Conservation (phyloP, 495 filamentous ascomycete genomes). For the Haplographium delicatum region DNA sequence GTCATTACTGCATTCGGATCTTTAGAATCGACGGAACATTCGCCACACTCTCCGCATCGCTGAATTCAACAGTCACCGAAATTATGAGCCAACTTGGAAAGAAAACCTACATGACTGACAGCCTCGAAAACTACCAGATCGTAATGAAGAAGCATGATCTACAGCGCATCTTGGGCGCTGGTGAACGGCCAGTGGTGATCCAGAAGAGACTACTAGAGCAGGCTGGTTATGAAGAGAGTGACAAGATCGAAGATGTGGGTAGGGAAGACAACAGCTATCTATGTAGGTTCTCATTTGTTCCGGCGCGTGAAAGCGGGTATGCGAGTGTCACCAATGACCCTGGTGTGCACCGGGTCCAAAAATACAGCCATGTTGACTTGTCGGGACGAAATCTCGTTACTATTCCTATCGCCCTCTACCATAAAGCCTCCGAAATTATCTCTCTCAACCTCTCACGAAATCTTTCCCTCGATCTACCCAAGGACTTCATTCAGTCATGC, state of each 20-base stretch:
- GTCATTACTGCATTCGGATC: slow-evolving; percentile 86
- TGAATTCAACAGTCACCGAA: slow-evolving; percentile 80
- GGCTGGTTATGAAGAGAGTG: slow-evolving; percentile 82
- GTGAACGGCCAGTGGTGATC: slow-evolving; percentile 82
- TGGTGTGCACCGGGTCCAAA: slow-evolving; percentile 72
- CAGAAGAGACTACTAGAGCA: slow-evolving; percentile 91
- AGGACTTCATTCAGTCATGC: slow-evolving; percentile 95
- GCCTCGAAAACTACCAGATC: slow-evolving; percentile 88
- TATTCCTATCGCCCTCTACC: slow-evolving; percentile 91
- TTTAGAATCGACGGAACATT: slow-evolving; percentile 93
- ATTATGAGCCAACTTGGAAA: slow-evolving; percentile 77
- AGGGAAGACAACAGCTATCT: slow-evolving; percentile 96
- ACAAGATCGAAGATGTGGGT: slow-evolving; percentile 90
- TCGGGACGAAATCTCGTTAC: slow-evolving; percentile 87
- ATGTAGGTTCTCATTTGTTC: slow-evolving; percentile 90
- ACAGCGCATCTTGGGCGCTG: slow-evolving; percentile 69
- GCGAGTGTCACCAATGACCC: slow-evolving; percentile 56
- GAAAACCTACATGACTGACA: slow-evolving; percentile 87
- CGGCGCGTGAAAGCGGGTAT: slow-evolving; percentile 80
- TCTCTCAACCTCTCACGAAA: slow-evolving; percentile 91
- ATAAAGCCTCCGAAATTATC: slow-evolving; percentile 87
- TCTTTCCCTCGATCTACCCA: slow-evolving; percentile 84
- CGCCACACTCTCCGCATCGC: slow-evolving; percentile 73
- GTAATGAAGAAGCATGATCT: slow-evolving; percentile 90
- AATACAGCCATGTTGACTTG: slow-evolving; percentile 90